Percentiles rank a stretch among this genome's conserved stretches.
phyloP scores from a whole-genome alignment of 176 grass and related monocot species.

The Oryza longistaminata region DNA sequence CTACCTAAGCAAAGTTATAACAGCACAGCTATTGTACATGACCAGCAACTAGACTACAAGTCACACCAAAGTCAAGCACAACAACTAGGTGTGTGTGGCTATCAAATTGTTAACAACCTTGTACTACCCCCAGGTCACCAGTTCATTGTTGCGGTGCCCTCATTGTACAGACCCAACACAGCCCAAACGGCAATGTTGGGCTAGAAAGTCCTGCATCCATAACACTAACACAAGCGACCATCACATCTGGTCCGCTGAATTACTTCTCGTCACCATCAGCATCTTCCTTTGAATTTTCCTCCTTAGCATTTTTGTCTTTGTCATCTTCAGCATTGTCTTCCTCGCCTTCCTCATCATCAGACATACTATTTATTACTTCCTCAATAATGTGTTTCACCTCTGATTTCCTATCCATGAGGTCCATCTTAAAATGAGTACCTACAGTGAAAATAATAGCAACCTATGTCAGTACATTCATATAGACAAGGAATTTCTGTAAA shows the following conservation, averaged over 20 bases:
- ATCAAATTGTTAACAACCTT: constrained; percentile 39
- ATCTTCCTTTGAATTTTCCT: constrained; percentile 47
- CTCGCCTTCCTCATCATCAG: constrained; percentile 68
- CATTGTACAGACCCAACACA: constrained; percentile 50
- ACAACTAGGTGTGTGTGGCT: constrained; percentile 45
- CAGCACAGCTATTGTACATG: constrained; percentile 65
- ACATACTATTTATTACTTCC: constrained; percentile 91
- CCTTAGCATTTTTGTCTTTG: constrained; percentile 36
- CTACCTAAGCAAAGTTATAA: constrained; percentile 56
- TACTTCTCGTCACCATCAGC: constrained; percentile 46
- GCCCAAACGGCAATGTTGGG: not conserved
- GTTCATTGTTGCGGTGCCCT: constrained; percentile 24
- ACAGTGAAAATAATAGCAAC: not conserved
- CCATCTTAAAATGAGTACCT: constrained; percentile 82
- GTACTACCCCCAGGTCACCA: constrained; percentile 21
- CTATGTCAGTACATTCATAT: not conserved
- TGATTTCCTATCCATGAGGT: constrained; percentile 90
- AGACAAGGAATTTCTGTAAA: not conserved
- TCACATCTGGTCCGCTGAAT: not conserved
- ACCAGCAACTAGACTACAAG: constrained; percentile 52
- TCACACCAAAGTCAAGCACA: constrained; percentile 52
- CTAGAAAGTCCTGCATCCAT: not conserved
- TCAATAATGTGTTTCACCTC: constrained; percentile 90
- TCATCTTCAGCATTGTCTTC: constrained; percentile 54
- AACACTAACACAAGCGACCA: constrained; percentile 12